Evolutionary conservation across 2,329 filamentous ascomycete species (phyloP).

Genomic region (Diplodia sapinea): DNA sequence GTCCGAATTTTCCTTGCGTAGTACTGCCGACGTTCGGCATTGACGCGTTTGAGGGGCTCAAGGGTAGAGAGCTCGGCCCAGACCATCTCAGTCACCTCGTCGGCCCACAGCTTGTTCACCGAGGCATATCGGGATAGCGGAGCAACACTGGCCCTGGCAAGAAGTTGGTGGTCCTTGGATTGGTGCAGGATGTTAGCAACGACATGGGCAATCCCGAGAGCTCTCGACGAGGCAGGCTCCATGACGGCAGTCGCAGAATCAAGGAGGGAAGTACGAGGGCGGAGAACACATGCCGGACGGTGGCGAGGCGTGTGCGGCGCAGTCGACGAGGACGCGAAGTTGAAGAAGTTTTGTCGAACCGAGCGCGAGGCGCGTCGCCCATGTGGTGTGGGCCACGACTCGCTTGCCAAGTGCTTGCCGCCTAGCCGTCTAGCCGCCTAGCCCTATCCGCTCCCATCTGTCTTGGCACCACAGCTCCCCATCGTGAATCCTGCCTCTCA

Average conservation of each 20-base stretch:
- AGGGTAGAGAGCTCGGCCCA: conserved; percentile 1
- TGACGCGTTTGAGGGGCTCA: background rate
- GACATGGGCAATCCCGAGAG: conserved; percentile 23
- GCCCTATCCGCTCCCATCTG: background rate
- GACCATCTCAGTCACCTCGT: conserved; percentile 16
- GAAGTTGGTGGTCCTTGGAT: background rate
- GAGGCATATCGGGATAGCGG: background rate
- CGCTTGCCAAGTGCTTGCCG: conserved; percentile 6
- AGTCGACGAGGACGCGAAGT: background rate
- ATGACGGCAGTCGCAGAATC: conserved; percentile 5
- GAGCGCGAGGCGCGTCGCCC: background rate
- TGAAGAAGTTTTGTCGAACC: conserved; percentile 20
- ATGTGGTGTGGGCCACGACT: conserved; percentile 6
- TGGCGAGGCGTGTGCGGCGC: conserved; percentile 2
- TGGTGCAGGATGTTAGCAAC: conserved; percentile 19
- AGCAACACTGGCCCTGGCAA: background rate
- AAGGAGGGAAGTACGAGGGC: conserved; percentile 3
- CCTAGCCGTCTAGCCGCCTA: background rate
- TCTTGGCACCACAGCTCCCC: background rate
- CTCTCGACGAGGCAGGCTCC: conserved; percentile 21
- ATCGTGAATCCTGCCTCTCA: no score
- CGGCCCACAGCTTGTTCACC: conserved; percentile 26
- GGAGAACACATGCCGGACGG: conserved; percentile 17
- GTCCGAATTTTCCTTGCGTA: conserved; percentile 8
- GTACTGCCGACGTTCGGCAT: conserved; percentile 4